Percentiles rank a stretch among this genome's conserved stretches.
Evolutionary conservation across 148 eudicot genomes (phyloP).

Genomic region (Diospyros kaki): DNA sequence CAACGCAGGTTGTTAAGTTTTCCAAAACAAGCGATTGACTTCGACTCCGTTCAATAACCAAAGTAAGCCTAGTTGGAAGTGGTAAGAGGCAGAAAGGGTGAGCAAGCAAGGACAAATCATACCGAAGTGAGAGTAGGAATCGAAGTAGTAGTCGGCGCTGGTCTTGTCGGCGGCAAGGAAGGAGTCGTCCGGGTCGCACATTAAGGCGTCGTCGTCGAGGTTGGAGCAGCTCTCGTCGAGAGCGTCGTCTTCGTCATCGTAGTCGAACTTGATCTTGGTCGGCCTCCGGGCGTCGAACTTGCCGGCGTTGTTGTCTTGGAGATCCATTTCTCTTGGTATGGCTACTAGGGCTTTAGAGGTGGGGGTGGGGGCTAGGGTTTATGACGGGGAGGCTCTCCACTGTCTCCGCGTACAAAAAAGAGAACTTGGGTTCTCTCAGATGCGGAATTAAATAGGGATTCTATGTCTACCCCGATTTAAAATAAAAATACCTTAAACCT

Average conservation of each 20-base stretch:
- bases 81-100: neutral
- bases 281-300: slow-evolving; percentile 11
- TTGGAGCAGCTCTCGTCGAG: slow-evolving; percentile 51
- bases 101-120: slow-evolving; percentile 6
- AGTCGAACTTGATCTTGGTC: slow-evolving; percentile 30
- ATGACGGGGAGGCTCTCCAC: neutral
- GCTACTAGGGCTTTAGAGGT: slow-evolving; percentile 10
- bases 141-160: slow-evolving; percentile 98
- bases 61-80: no score
- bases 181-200: slow-evolving; percentile 46
- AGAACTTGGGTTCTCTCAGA: no score
- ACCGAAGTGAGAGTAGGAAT: slow-evolving; percentile 98
- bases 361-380: slow-evolving; percentile 17
- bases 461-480: no score
- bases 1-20: no score
- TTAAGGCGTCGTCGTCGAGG: slow-evolving; percentile 39
- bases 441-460: no score
- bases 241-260: slow-evolving; percentile 37
- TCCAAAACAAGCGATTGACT: no score
- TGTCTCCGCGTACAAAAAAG: no score
- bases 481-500: no score
- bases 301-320: slow-evolving; percentile 19
- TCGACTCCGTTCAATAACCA: no score
- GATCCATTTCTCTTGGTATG: slow-evolving; percentile 26
- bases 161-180: slow-evolving; percentile 54